Conservation (phyloP, 192 early-diverging fungal genomes). For the Gonapodya prolifera region DNA sequence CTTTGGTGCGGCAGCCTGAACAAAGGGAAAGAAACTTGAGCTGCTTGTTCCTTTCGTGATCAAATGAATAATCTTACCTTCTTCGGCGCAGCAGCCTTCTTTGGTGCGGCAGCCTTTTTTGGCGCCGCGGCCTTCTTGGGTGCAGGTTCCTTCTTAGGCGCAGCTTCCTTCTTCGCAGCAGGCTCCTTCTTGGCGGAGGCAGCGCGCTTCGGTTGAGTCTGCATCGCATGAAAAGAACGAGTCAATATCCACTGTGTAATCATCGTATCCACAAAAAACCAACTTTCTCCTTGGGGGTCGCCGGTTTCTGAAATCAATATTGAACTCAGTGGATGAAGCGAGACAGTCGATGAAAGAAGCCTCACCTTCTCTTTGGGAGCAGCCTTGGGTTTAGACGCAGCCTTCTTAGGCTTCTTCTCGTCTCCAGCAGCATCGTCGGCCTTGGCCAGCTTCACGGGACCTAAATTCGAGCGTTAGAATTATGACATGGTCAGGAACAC, state of each 20-base stretch:
- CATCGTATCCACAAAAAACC: too few relatives aligned
- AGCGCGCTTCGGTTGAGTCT: not conserved
- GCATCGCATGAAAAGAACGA: not conserved
- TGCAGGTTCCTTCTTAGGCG: conserved; percentile 30
- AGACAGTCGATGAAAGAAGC: not conserved
- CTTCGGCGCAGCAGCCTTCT: conserved; percentile 31
- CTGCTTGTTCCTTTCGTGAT: too few relatives aligned
- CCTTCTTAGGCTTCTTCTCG: conserved; percentile 30
- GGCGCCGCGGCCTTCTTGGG: conserved; percentile 28
- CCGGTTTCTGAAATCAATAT: not conserved
- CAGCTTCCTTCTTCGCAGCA: conserved; percentile 16
- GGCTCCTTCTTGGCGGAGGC: not conserved
- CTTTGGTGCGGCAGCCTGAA: conserved; percentile 21
- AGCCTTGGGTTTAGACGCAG: not conserved
- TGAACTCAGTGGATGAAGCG: not conserved
- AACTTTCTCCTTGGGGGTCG: not conserved
- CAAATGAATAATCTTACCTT: conserved; percentile 14
- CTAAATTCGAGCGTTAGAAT: too few relatives aligned
- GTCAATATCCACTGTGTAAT: too few relatives aligned
- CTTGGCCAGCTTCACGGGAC: conserved; percentile 54
- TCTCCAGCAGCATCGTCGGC: conserved; percentile 20
- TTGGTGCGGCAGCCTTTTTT: conserved; percentile 32
- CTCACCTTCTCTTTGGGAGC: not conserved
- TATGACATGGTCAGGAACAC: not conserved
- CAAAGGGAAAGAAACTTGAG: conserved; percentile 1